Conservation (phyloP, 345 rosid genomes). For the Zanthoxylum bungeanum region DNA sequence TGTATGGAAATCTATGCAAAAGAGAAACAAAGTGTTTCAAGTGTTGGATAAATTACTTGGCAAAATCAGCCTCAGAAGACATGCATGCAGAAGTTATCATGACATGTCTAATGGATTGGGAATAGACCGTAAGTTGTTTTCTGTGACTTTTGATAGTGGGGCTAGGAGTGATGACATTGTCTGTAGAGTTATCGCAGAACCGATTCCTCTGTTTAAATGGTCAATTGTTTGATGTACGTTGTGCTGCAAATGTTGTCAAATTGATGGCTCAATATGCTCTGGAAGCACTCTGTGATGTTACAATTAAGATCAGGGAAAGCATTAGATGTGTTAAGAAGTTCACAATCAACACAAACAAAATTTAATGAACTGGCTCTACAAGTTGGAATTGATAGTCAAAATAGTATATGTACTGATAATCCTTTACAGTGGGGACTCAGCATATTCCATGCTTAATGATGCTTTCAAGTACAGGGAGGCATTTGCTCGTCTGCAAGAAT, state of each 20-base stretch:
- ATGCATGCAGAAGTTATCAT: constrained; percentile 61
- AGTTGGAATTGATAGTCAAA: constrained; percentile 40
- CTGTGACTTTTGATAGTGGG: constrained; percentile 53
- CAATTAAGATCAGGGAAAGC: constrained; percentile 51
- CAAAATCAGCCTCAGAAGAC: constrained; percentile 64
- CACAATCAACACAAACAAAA: constrained; percentile 35
- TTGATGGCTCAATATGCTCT: constrained; percentile 57
- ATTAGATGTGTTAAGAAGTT: constrained; percentile 45
- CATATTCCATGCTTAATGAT: constrained; percentile 63
- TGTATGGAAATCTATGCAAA: constrained; percentile 71
- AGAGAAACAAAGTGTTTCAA: constrained; percentile 65
- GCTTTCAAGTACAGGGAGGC: constrained; percentile 46
- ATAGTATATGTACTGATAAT: constrained; percentile 49
- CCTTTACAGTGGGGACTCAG: constrained; percentile 63
- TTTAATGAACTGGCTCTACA: constrained; percentile 40
- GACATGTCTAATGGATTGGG: constrained; percentile 78
- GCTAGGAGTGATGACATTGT: constrained; percentile 42
- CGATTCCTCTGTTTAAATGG: constrained; percentile 66
- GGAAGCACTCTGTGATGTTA: constrained; percentile 43
- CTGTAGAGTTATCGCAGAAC: constrained; percentile 60
- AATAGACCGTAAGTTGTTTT: constrained; percentile 72
- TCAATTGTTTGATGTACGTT: constrained; percentile 60
- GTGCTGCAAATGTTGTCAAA: constrained; percentile 52
- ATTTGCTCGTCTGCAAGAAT: constrained; percentile 46
- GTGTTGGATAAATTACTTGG: constrained; percentile 72